These are phyloP conservation scores for Aspergillus fumigatus DNA, from an alignment of 2,329 filamentous ascomycete species.

Conservation along the genomic window DNA sequence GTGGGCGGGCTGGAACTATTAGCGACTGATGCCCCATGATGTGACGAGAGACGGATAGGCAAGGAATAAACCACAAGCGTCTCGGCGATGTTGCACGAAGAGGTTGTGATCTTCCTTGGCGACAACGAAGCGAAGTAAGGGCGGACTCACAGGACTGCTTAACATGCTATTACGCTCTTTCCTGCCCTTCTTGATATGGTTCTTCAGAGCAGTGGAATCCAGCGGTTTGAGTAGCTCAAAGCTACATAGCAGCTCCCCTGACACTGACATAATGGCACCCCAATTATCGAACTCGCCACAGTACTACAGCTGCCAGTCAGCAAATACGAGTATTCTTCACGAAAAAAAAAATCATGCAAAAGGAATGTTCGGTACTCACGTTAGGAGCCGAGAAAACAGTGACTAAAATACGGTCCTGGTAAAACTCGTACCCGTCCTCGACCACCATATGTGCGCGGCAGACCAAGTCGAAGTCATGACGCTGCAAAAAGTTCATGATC, in stretches of 20 bases:
- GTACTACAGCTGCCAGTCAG: slow-evolving; percentile 57
- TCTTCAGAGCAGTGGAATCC: slow-evolving; percentile 93
- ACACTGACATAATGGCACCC: slow-evolving; percentile 98
- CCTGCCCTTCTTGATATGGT: slow-evolving; percentile 95
- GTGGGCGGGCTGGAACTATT: slow-evolving; percentile 36
- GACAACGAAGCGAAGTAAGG: slow-evolving; percentile 14
- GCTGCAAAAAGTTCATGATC: slow-evolving; percentile 89
- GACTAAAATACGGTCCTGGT: slow-evolving; percentile 88
- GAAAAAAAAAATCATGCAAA: neutral
- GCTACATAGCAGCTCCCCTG: slow-evolving; percentile 85
- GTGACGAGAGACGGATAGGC: neutral
- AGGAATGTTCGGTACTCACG: slow-evolving; percentile 52
- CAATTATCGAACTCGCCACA: slow-evolving; percentile 99
- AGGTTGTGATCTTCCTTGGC: slow-evolving; percentile 18
- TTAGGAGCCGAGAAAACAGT: slow-evolving; percentile 98
- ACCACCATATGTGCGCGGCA: slow-evolving; percentile 99
- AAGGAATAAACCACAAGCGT: slow-evolving; percentile 11
- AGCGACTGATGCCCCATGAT: slow-evolving; percentile 11
- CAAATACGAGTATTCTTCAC: slow-evolving; percentile 1
- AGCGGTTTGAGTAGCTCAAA: slow-evolving; percentile 96
- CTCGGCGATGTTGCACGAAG: slow-evolving; percentile 20
- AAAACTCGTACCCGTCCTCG: slow-evolving; percentile 98
- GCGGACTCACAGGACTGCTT: slow-evolving; percentile 80
- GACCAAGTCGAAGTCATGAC: slow-evolving; percentile 95
- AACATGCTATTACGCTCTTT: slow-evolving; percentile 93